Base-by-base conservation (phyloP, 352 stramenopile genomes). In the Pythium insidiosum region DNA sequence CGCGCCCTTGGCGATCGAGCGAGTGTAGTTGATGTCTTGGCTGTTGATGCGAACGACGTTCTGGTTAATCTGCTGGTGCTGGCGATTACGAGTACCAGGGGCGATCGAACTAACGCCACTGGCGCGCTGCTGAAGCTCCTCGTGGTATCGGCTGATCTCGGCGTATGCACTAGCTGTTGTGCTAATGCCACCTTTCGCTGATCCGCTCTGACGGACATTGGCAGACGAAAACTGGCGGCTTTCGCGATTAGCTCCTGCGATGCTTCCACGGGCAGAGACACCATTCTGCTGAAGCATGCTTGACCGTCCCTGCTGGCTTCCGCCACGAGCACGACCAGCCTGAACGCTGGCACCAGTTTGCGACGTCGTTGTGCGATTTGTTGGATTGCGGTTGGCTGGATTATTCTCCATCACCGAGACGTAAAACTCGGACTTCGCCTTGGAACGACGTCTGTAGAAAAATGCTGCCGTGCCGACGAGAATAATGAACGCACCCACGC, bases 21-120 rank as follows among this genome's bases (percentile, higher is more conserved):
- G 71, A 19, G 77, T 93, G 56, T 75, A 90, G 31, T 76, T 86
- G 42, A 93, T 76, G 15, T 93, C 75, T 13, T 79, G 53, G 35
- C 52, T 70, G 20, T 65, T 46, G 44, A 90, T 82, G 36, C 64
- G 72, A n/a, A 67, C 30, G 12, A 90, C 53, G 37, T 53, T 76
- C 37, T 63, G 24, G 57, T 60, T 76, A 41, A 73, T 71, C 20
- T 49, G 38, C 5, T 35, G 50, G 4, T 37, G 30, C 25, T 71
- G 37, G 16, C 52, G 62, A 55, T 51, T 30, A 23, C 41, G 48
- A 28, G 13, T 51, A 18, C 39, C 50, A 19, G 36, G 36, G 9
- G 47, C 53, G 21, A 21, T 3, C 16, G 10, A 12, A 19, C 15
- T 11, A 37, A 30, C 19, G 6, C 18, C 26, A 20, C 29, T 58